Base-by-base conservation (phyloP, 1,284 basidiomycete species). In the Cystobasidium pallidum region DNA sequence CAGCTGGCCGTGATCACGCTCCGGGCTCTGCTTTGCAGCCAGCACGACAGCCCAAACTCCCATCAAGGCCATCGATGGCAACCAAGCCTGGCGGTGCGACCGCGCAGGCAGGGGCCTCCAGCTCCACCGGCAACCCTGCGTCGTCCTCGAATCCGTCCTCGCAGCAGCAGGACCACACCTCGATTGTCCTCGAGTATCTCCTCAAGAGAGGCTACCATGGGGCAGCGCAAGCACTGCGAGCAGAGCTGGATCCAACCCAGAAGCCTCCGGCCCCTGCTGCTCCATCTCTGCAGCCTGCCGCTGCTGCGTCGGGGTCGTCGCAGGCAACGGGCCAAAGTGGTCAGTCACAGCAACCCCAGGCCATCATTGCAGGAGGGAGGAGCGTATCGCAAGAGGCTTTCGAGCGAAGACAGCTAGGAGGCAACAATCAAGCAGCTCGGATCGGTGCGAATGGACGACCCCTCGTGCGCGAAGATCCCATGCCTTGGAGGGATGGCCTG, bases 151-250 rank as follows among this genome's bases (percentile, higher is more conserved):
- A 17, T 19, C 15, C 43, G 43, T 45, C 17, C 34, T 52, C 52
- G 7, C 26, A 28, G 32, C 41, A 52, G 66, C 66, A 67, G 66
- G 67, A 70, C 62, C 67, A 70, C 57, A 70, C 67, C 3, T 61
- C 59, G 21, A 70, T 89, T 15, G 87, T 96, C 51, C 83, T 92
- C 74, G 91, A 94, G 70, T 97, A 95, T 81, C 85, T 96, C 59
- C 88, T 88, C 66, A 83, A 88, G 30, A 86, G 92, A 63, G 94
- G 94, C 3, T 89, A 92, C 81, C 84, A 86, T 77, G 84, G 86
- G 52, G 91, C 91, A 13, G 90, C 92, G 79, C 86, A 88, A 73
- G 87, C 87, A 39, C 84, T 94, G 76, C 84, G 87, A 32, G 87
- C 89, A 57, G 86, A 89, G 41, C 82, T 94, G 32, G 87, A 81